Evolutionary conservation across 495 filamentous ascomycete genomes (phyloP).

Genomic region (Neurospora hispaniola): DNA sequence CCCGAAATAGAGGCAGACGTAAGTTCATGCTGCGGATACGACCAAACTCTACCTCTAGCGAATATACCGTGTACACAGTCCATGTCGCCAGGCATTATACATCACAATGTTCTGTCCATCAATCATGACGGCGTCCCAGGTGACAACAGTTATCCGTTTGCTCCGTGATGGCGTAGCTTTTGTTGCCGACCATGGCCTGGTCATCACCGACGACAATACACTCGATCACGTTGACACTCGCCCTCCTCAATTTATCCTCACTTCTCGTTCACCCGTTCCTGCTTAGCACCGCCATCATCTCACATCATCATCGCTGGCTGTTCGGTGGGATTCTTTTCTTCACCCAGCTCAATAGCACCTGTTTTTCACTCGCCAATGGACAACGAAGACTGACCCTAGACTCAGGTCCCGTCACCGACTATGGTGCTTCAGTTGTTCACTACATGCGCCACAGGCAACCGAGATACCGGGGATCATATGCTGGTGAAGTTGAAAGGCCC

Average conservation of each 20-base stretch:
- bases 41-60: not conserved
- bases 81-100: not conserved
- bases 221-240: not conserved
- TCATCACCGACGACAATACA: not conserved
- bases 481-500: conserved; percentile 69
- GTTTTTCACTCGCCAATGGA: not conserved
- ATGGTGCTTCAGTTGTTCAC: conserved; percentile 82
- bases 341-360: not conserved
- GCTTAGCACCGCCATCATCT: not conserved
- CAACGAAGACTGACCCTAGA: conserved; percentile 14
- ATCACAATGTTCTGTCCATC: not conserved
- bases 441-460: conserved; percentile 85
- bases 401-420: conserved; percentile 81
- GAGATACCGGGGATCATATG: conserved; percentile 54
- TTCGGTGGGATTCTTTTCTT: not conserved
- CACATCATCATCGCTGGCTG: not conserved
- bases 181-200: not conserved
- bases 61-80: not conserved
- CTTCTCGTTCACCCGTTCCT: not conserved
- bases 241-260: not conserved
- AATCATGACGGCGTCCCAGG: not conserved
- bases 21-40: conserved; percentile 2
- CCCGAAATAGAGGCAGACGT: conserved; percentile 15
- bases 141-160: not conserved
- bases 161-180: not conserved